Base-by-base conservation (phyloP, 306 rosid genomes). In the Senna tora region DNA sequence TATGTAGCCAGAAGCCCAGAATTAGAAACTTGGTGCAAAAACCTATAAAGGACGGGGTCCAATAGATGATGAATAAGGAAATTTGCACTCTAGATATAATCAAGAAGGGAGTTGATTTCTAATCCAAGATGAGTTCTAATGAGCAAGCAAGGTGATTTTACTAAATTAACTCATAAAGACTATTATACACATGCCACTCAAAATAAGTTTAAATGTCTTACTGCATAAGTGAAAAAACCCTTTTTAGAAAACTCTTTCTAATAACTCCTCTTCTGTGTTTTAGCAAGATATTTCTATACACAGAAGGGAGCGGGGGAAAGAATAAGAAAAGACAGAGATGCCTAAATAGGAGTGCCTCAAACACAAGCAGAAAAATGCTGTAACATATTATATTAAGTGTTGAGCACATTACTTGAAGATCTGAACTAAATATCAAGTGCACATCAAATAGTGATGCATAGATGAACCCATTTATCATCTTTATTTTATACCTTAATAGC, bases 401-500 rank as follows among this genome's bases (percentile, higher is more conserved):
- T n/a, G 49, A 60, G 12, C 11, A 66, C 55, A 74, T 63, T 64
- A 28, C 50, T 69, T 33, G 54, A 34, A 15, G 11, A 43, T 61
- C 62, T 53, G 34, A 68, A 63, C 42, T 36, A 19, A 75, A 36
- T 30, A 53, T 12, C 51, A 42, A 16, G 33, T 15, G 28, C 45
- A 54, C 19, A 17, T 33, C 74, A 32, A 50, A 63, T 16, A 49
- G 42, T 41, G 65, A 41, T 14, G 17, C 58, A 34, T 52, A 20
- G 66, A 64, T 11, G 32, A 33, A 64, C 20, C 38, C 22, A 75
- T 4, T 15, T 30, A 39, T 34, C 2, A 38, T 17, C 3, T 52
- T 33, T 30, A 59, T 81, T 52, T 33, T 30, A 59, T 81, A 93
- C 98, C 98, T 93, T 93, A 60, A 93, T 93, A 53, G 97, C 97